phyloP scores from a whole-genome alignment of 2,329 filamentous ascomycete species.

The Fusarium sp. region DNA sequence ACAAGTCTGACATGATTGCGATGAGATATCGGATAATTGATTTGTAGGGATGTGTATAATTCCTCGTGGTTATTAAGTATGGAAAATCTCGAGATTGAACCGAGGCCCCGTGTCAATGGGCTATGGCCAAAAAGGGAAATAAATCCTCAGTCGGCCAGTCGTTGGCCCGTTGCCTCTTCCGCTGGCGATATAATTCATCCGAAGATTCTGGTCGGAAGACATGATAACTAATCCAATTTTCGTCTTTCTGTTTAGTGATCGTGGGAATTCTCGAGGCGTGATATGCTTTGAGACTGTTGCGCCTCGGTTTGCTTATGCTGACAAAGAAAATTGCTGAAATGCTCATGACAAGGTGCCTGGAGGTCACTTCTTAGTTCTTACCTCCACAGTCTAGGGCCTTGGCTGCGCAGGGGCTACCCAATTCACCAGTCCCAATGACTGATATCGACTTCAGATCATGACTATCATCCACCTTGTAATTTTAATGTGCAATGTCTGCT shows the following conservation, averaged over 20 bases:
- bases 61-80: not conserved
- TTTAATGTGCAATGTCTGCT: no score
- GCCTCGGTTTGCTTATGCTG: not conserved
- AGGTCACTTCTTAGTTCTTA: no score
- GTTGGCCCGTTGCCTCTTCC: slow-evolving; percentile 20
- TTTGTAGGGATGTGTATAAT: not conserved
- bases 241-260: not conserved
- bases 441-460: no score
- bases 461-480: no score
- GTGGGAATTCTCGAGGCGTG: not conserved
- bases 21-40: not conserved
- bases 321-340: not conserved
- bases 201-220: not conserved
- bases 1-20: slow-evolving; percentile 26
- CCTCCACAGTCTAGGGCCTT: no score
- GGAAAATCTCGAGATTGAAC: slow-evolving; percentile 3
- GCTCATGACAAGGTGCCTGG: no score
- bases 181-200: slow-evolving; percentile 16
- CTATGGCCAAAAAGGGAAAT: slow-evolving; percentile 27
- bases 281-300: not conserved
- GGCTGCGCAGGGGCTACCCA: no score
- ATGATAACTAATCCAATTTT: not conserved
- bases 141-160: slow-evolving; percentile 19
- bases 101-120: slow-evolving; percentile 22
- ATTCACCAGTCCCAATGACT: no score